Percentiles rank a stretch among this genome's conserved stretches.
These are phyloP conservation scores for Penicillium sp. DNA, from an alignment of 2,329 filamentous ascomycete species.

Conservation along the genomic window DNA sequence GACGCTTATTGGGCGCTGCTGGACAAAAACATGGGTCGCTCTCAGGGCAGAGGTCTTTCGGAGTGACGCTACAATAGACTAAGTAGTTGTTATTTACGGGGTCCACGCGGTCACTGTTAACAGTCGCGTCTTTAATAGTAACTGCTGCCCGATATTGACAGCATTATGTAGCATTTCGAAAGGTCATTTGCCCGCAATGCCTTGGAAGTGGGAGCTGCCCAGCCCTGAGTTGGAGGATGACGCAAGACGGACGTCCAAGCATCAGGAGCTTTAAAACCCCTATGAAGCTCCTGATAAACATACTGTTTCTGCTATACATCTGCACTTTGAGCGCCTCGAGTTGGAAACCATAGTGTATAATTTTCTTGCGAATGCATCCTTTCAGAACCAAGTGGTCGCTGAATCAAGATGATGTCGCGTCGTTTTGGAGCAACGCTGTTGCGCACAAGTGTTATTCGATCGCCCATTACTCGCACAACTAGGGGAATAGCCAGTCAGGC, in stretches of 20 bases:
- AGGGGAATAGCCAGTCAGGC: slow-evolving; percentile 2
- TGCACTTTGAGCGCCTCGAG: background rate
- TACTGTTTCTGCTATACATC: background rate
- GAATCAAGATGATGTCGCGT: background rate
- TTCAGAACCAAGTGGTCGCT: background rate
- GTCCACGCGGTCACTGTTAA: background rate
- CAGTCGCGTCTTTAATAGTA: background rate
- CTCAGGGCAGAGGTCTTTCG: background rate
- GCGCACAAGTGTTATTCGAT: background rate
- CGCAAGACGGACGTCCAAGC: background rate
- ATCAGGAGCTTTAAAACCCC: background rate
- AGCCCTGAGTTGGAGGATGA: background rate
- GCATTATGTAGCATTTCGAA: background rate
- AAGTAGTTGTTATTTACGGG: too few relatives aligned
- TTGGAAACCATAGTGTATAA: background rate
- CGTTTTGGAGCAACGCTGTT: background rate
- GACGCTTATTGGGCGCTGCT: background rate
- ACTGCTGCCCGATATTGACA: background rate
- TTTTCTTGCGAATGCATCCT: background rate
- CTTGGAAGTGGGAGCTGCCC: background rate
- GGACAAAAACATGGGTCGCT: background rate
- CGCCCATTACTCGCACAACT: background rate
- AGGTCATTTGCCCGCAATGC: background rate
- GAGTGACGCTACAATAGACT: too few relatives aligned
- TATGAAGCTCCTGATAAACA: background rate